These are phyloP conservation scores for Dioscorea zingiberensis DNA, from an alignment of 106 monocot genomes.

Conservation along the genomic window DNA sequence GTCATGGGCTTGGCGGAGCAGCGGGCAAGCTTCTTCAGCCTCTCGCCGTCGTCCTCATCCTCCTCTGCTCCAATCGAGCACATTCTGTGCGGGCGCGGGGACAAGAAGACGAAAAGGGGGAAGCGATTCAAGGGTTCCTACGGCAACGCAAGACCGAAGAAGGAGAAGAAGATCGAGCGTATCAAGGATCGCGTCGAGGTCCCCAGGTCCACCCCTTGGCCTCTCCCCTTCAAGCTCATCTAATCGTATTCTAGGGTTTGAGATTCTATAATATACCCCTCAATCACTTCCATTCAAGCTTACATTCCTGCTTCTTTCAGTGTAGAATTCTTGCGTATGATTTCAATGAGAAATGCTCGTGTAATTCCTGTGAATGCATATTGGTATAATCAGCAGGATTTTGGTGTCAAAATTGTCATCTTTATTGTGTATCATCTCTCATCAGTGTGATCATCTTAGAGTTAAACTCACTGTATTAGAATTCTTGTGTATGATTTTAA, in stretches of 20 bases:
- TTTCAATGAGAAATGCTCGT: too few species aligned
- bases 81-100: conserved; percentile 74
- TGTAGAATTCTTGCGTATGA: too few species aligned
- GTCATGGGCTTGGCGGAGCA: conserved; percentile 23
- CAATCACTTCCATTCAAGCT: too few species aligned
- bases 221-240: conserved; percentile 96
- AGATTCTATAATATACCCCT: too few species aligned
- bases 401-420: too few species aligned
- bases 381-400: too few species aligned
- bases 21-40: not conserved
- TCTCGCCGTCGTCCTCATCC: not conserved
- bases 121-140: conserved; percentile 94
- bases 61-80: conserved; percentile 10
- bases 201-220: conserved; percentile 92
- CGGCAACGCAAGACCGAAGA: conserved; percentile 77
- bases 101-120: conserved; percentile 87
- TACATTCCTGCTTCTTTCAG: too few species aligned
- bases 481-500: too few species aligned
- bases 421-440: too few species aligned
- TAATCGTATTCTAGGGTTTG: conserved; percentile 9
- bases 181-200: conserved; percentile 93
- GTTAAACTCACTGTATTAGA: too few species aligned
- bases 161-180: conserved; percentile 85
- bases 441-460: too few species aligned
- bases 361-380: too few species aligned